Percentiles rank a stretch among this genome's conserved stretches.
Evolutionary conservation across 306 rosid genomes (phyloP).

Genomic region (Morella rubra): DNA sequence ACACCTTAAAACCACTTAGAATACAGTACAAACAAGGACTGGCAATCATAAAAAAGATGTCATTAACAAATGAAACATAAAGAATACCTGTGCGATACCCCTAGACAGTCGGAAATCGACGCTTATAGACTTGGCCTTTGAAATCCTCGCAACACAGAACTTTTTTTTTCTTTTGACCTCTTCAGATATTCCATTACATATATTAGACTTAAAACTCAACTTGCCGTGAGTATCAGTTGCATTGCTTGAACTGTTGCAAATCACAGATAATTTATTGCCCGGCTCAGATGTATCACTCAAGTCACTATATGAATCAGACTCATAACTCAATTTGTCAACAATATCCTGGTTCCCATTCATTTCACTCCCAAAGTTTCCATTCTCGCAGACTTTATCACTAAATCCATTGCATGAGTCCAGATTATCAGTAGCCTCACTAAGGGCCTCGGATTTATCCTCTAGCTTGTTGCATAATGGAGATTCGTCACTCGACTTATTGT

Average conservation of each 20-base stretch:
- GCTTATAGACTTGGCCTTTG: slow-evolving; percentile 78
- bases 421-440: slow-evolving; percentile 40
- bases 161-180: slow-evolving; percentile 70
- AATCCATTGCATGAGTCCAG: slow-evolving; percentile 38
- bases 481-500: slow-evolving; percentile 31
- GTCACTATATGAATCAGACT: slow-evolving; percentile 65
- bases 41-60: not conserved
- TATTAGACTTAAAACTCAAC: slow-evolving; percentile 46
- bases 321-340: slow-evolving; percentile 45
- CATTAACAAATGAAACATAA: slow-evolving; percentile 15
- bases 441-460: slow-evolving; percentile 47
- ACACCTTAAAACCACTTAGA: slow-evolving; percentile 10
- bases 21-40: slow-evolving; percentile 15
- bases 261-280: slow-evolving; percentile 50
- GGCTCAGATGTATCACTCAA: slow-evolving; percentile 59
- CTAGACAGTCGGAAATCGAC: slow-evolving; percentile 95
- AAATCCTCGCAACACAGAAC: slow-evolving; percentile 69
- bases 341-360: slow-evolving; percentile 54
- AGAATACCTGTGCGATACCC: slow-evolving; percentile 90
- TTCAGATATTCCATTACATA: slow-evolving; percentile 39
- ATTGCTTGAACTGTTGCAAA: slow-evolving; percentile 47
- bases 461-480: slow-evolving; percentile 39
- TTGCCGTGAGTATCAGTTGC: slow-evolving; percentile 44
- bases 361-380: slow-evolving; percentile 42
- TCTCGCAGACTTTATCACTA: slow-evolving; percentile 41